Evolutionary conservation across 2,329 filamentous ascomycete genomes (phyloP).

Genomic region (Alternaria sp.): DNA sequence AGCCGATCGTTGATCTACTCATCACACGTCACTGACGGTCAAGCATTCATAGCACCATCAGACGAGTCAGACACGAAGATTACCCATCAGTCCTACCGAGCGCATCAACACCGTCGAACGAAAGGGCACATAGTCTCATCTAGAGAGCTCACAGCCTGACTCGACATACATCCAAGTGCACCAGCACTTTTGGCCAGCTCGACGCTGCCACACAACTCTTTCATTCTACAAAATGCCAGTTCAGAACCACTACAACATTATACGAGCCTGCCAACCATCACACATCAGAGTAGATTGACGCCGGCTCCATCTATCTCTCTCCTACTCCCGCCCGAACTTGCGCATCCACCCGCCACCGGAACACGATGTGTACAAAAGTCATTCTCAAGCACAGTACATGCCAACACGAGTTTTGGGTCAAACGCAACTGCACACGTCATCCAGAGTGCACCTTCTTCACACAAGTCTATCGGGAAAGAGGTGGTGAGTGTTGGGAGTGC

Average conservation of each 20-base stretch:
- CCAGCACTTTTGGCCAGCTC: background rate
- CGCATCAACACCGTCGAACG: background rate
- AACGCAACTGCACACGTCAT: slow-evolving; percentile 23
- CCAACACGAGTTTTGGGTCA: slow-evolving; percentile 26
- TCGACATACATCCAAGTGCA: background rate
- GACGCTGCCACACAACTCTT: background rate
- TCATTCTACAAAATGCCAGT: background rate
- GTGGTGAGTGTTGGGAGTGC: slow-evolving; percentile 33
- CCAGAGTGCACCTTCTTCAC: slow-evolving; percentile 19
- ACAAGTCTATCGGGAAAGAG: slow-evolving; percentile 23
- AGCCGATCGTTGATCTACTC: background rate
- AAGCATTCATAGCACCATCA: background rate
- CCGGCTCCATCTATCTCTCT: background rate
- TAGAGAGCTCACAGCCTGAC: background rate
- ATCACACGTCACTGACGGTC: background rate
- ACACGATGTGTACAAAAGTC: slow-evolving; percentile 29
- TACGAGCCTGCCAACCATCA: background rate
- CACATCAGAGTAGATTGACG: background rate
- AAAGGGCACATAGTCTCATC: background rate
- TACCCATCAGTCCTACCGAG: background rate
- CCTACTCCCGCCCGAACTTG: too few relatives aligned
- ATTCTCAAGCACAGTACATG: slow-evolving; percentile 29
- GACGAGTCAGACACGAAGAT: background rate
- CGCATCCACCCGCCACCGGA: background rate
- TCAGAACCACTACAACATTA: background rate